These are phyloP conservation scores for Herpotrichia juniperi DNA, from an alignment of 2,329 filamentous ascomycete species.

Conservation along the genomic window DNA sequence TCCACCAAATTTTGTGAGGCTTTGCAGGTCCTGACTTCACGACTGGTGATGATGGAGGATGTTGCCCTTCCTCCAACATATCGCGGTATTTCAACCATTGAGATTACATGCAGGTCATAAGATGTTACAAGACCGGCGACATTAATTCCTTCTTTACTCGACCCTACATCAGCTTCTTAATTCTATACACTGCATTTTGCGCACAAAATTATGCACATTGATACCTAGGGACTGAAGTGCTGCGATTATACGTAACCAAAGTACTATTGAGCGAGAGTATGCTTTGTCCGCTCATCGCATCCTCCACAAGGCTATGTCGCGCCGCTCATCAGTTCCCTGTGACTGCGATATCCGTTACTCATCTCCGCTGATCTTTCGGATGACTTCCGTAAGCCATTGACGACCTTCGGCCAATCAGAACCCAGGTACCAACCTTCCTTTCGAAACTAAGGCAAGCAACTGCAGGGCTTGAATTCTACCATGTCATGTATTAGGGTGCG, in stretches of 20 bases:
- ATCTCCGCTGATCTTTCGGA: background rate
- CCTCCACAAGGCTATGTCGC: background rate
- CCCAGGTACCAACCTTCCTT: background rate
- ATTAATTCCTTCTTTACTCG: background rate
- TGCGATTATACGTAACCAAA: too few relatives aligned
- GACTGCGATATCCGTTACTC: slow-evolving; percentile 2
- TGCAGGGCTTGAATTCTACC: background rate
- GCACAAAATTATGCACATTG: background rate
- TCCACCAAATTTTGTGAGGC: background rate
- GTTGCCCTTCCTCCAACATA: background rate
- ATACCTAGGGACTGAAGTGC: too few relatives aligned
- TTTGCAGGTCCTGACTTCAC: background rate
- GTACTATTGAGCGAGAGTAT: too few relatives aligned
- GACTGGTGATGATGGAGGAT: background rate
- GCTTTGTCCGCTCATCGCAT: background rate
- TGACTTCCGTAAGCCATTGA: background rate
- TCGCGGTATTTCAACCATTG: background rate
- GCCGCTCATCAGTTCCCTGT: background rate
- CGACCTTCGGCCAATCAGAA: background rate
- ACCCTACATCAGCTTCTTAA: background rate
- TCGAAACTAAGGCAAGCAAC: background rate
- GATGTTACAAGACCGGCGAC: background rate
- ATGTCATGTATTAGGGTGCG: background rate
- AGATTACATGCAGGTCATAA: background rate
- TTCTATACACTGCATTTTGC: background rate